These are phyloP conservation scores for Wickerhamomyces kurtzmanii DNA, from an alignment of 805 yeast species.

Conservation along the genomic window DNA sequence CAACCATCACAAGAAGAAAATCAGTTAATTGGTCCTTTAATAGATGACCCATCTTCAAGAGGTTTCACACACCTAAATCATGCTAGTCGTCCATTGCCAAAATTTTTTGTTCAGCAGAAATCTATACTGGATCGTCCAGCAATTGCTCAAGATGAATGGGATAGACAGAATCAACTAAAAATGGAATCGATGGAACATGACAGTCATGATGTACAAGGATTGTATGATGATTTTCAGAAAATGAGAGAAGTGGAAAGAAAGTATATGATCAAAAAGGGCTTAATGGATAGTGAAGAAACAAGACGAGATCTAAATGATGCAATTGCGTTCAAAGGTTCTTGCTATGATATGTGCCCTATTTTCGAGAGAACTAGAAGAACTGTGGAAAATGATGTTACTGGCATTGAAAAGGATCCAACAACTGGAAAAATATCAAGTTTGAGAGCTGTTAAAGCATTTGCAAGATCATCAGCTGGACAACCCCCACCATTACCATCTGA, in stretches of 20 bases:
- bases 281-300: slow-evolving; percentile 81
- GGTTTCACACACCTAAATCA: slow-evolving; percentile 7
- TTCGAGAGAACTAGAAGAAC: slow-evolving; percentile 86
- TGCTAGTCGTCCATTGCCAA: slow-evolving; percentile 20
- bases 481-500: slow-evolving; percentile 97
- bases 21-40: slow-evolving; percentile 14
- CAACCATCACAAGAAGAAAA: slow-evolving; percentile 7
- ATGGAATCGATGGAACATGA: slow-evolving; percentile 42
- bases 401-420: slow-evolving; percentile 54
- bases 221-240: slow-evolving; percentile 66
- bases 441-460: slow-evolving; percentile 81
- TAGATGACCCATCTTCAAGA: slow-evolving; percentile 2
- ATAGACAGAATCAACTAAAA: slow-evolving; percentile 54
- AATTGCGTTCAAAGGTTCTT: slow-evolving; percentile 77
- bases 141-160: slow-evolving; percentile 51
- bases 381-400: slow-evolving; percentile 77
- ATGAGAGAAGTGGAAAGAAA: slow-evolving; percentile 68
- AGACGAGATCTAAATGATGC: slow-evolving; percentile 84
- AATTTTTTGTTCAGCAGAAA: slow-evolving; percentile 24
- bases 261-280: slow-evolving; percentile 69
- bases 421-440: slow-evolving; percentile 46
- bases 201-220: slow-evolving; percentile 52
- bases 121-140: slow-evolving; percentile 21
- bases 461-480: slow-evolving; percentile 97
- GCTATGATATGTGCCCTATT: slow-evolving; percentile 90